A percentile compares a stretch with the other conserved stretches of the same genome.
These are phyloP conservation scores for Pseudozyma tsukubaensis DNA, from an alignment of 1,284 basidiomycete genomes.

Conservation along the genomic window DNA sequence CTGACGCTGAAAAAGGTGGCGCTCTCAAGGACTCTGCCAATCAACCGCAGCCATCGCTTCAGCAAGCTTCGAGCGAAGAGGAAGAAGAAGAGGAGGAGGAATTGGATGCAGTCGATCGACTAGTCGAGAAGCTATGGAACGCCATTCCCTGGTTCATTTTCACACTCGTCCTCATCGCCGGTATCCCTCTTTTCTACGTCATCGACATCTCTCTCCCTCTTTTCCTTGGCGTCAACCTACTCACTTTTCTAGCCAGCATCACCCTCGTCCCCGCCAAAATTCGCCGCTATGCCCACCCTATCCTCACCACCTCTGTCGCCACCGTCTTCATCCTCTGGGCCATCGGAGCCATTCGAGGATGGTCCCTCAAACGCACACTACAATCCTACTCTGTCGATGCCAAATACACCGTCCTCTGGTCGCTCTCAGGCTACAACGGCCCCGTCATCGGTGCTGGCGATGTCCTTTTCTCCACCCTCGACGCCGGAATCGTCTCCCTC, in stretches of 20 bases:
- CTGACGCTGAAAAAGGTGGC: too few species aligned
- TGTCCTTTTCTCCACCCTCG: conserved; percentile 54
- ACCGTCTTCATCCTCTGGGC: conserved; percentile 61
- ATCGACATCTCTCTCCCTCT: conserved; percentile 56
- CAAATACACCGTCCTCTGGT: conserved; percentile 55
- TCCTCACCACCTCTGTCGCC: conserved; percentile 55
- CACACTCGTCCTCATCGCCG: conserved; percentile 44
- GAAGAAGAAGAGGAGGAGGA: conserved; percentile 10
- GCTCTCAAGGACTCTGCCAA: not conserved
- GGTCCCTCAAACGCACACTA: conserved; percentile 36
- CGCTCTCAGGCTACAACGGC: conserved; percentile 42
- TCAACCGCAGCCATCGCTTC: not conserved
- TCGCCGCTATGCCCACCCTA: conserved; percentile 57
- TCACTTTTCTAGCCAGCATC: conserved; percentile 57
- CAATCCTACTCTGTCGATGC: conserved; percentile 47
- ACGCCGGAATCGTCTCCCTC: conserved; percentile 60
- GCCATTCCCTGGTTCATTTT: conserved; percentile 49
- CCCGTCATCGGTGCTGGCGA: conserved; percentile 61
- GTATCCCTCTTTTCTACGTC: conserved; percentile 54
- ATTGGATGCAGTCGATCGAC: conserved; percentile 54
- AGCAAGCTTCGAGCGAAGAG: not conserved
- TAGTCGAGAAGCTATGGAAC: conserved; percentile 39
- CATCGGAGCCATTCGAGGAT: conserved; percentile 41
- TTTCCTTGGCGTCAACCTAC: conserved; percentile 55
- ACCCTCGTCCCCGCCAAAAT: conserved; percentile 50